Percentiles rank a stretch among this genome's conserved stretches.
These are phyloP conservation scores for Saccharomycopsis fibuligera DNA, from an alignment of 805 yeast species.

Conservation along the genomic window DNA sequence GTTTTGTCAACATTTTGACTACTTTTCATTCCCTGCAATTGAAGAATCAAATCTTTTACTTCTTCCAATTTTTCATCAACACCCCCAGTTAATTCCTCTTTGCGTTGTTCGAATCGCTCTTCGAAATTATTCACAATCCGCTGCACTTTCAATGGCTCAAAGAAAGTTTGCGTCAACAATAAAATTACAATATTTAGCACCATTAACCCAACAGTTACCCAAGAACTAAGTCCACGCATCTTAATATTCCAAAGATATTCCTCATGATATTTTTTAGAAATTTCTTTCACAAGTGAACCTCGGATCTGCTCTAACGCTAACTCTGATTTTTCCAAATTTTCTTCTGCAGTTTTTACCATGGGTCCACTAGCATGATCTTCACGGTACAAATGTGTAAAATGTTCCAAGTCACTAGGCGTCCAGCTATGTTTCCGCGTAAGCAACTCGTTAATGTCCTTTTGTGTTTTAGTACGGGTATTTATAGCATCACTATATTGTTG, in stretches of 20 bases:
- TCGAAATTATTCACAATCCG: slow-evolving; percentile 81
- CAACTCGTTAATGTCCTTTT: slow-evolving; percentile 79
- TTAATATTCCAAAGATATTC: slow-evolving; percentile 98
- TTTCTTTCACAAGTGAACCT: slow-evolving; percentile 62
- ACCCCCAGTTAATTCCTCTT: background rate
- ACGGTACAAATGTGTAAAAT: slow-evolving; percentile 75
- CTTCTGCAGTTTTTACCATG: slow-evolving; percentile 46
- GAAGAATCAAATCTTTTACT: no score
- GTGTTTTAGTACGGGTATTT: slow-evolving; percentile 58
- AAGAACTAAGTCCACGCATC: slow-evolving; percentile 86
- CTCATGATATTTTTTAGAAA: slow-evolving; percentile 85
- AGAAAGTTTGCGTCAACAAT: slow-evolving; percentile 71
- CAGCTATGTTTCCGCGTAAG: slow-evolving; percentile 80
- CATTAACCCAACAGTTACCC: slow-evolving; percentile 93
- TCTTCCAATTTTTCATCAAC: slow-evolving; percentile 4
- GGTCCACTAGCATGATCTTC: slow-evolving; percentile 72
- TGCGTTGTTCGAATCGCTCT: slow-evolving; percentile 55
- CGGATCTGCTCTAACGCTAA: slow-evolving; percentile 60
- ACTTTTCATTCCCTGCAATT: no score
- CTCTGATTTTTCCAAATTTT: slow-evolving; percentile 48
- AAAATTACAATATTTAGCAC: slow-evolving; percentile 77
- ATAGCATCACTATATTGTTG: slow-evolving; percentile 52
- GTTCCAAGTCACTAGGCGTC: slow-evolving; percentile 71
- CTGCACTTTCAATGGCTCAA: slow-evolving; percentile 92
- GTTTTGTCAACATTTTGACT: no score